Percentiles rank a stretch among this genome's conserved stretches.
These are phyloP conservation scores for Quercus engelmannii DNA, from an alignment of 306 rosid genomes.

Conservation along the genomic window DNA sequence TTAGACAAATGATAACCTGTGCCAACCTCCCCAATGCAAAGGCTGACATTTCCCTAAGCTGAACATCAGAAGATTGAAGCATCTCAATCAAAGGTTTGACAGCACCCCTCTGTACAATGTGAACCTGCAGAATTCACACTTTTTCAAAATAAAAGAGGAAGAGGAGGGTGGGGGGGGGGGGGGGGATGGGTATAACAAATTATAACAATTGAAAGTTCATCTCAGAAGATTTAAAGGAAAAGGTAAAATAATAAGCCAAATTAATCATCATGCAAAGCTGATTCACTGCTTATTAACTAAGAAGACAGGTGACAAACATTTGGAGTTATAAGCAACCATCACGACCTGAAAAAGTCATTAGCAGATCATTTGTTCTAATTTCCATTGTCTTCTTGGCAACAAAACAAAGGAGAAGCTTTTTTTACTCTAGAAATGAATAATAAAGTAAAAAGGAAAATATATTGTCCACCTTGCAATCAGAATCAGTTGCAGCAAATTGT, in stretches of 20 bases:
- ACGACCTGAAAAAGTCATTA: neutral
- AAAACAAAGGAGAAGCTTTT: neutral
- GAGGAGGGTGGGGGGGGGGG: neutral
- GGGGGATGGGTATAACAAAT: neutral
- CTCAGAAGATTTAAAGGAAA: neutral
- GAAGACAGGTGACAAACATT: neutral
- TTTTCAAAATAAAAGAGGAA: neutral
- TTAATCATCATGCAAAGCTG: neutral
- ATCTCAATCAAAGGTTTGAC: constrained; percentile 92
- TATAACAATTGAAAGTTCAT: constrained; percentile 6
- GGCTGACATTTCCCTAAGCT: constrained; percentile 97
- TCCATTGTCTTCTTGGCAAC: neutral
- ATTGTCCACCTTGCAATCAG: constrained; percentile 82
- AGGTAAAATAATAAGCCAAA: neutral
- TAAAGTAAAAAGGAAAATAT: neutral
- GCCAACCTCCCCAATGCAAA: constrained; percentile 98
- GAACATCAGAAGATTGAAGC: constrained; percentile 95
- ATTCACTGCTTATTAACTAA: neutral
- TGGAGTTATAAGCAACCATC: constrained; percentile 3
- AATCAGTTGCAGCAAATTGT: constrained; percentile 98
- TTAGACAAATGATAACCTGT: constrained; percentile 51
- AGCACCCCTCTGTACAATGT: constrained; percentile 98
- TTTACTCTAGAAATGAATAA: neutral
- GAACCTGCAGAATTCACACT: constrained; percentile 55
- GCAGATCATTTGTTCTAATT: neutral